A percentile compares a stretch with the other conserved stretches of the same genome.
These are phyloP conservation scores for Aureobasidium sp. DNA, from an alignment of 2,329 filamentous ascomycete species.

Conservation along the genomic window DNA sequence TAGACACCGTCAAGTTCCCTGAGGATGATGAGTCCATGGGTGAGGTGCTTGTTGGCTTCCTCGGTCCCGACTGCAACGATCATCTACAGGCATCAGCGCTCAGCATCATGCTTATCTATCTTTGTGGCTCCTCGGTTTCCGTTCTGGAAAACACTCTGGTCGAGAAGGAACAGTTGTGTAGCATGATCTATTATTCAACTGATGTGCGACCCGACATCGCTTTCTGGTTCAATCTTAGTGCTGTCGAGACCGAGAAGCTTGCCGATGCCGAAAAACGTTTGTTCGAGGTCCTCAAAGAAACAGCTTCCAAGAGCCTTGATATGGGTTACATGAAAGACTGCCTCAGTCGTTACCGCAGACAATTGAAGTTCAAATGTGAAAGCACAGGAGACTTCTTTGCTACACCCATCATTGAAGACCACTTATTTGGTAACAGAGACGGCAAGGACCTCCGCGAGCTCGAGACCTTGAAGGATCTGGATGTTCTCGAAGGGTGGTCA, in stretches of 20 bases:
- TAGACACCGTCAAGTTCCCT: conserved; percentile 81
- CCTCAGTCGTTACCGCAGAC: conserved; percentile 69
- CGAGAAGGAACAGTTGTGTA: conserved; percentile 85
- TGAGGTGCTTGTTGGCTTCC: conserved; percentile 76
- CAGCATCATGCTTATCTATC: conserved; percentile 72
- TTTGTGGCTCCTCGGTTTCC: conserved; percentile 88
- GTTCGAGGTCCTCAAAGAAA: conserved; percentile 73
- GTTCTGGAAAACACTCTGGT: conserved; percentile 87
- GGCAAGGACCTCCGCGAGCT: conserved; percentile 46
- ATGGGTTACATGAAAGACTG: conserved; percentile 88
- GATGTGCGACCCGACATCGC: conserved; percentile 74
- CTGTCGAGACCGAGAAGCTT: conserved; percentile 80
- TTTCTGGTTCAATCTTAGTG: conserved; percentile 77
- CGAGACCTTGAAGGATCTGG: conserved; percentile 43
- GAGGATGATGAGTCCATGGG: conserved; percentile 94
- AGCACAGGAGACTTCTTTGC: conserved; percentile 73
- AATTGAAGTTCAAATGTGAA: conserved; percentile 77
- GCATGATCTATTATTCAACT: conserved; percentile 69
- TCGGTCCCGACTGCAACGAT: conserved; percentile 76
- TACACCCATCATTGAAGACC: conserved; percentile 80
- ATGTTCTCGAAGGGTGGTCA: conserved; percentile 67
- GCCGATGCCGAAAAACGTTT: conserved; percentile 76
- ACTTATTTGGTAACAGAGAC: conserved; percentile 78
- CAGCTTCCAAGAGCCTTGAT: conserved; percentile 71
- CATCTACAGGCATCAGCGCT: conserved; percentile 53